Base-by-base conservation (phyloP, 2,329 filamentous ascomycete genomes). In the Pseudocercospora eumusae region DNA sequence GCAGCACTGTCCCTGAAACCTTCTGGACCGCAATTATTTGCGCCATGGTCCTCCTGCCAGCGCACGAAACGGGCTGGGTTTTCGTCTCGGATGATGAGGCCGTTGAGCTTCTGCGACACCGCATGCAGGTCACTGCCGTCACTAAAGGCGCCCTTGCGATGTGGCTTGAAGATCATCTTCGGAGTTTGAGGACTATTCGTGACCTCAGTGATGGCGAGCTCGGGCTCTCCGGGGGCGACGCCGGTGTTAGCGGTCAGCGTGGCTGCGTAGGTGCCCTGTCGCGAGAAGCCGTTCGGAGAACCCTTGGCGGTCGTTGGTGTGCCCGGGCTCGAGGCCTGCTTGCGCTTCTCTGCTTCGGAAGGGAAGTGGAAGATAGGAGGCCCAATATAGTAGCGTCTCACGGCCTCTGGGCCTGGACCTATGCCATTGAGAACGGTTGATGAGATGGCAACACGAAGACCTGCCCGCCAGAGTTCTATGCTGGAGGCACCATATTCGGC, bases 381-480 rank as follows among this genome's bases (percentile, higher is more conserved):
- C 4, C 61, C 65, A 8, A 56, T 58, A 44, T 67, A 68, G 28
- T 57, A 23, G 25, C 13, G 45, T 57, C 49, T 56, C 50, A 54
- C 54, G 1, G 28, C 49, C 36, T 27, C 21, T 67, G 65, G 25
- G 58, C 52, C 47, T n/a, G 69, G 61, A 8, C 70, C 66, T 18
- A 70, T 64, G 53, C 65, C 66, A 10, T 62, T 61, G 8, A 77
- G 58, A n/a, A 71, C 66, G 21, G 76, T 71, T 8, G 75, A 70
- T 3, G 67, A 61, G 11, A 64, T 63, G 13, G 77, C 68, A 40
- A 75, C 65, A 50, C 65, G 66, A 4, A 79, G 63, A 5, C 74
- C 73, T 31, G 73, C 69, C 13, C 64, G 66, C 78, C 78, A 80
- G 4, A 80, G 68, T 42, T 78, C 73, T 13, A 76, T 73, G 33